Evolutionary conservation across 1,139 yeast genomes (phyloP).

Genomic region (Kodamaea arcana): DNA sequence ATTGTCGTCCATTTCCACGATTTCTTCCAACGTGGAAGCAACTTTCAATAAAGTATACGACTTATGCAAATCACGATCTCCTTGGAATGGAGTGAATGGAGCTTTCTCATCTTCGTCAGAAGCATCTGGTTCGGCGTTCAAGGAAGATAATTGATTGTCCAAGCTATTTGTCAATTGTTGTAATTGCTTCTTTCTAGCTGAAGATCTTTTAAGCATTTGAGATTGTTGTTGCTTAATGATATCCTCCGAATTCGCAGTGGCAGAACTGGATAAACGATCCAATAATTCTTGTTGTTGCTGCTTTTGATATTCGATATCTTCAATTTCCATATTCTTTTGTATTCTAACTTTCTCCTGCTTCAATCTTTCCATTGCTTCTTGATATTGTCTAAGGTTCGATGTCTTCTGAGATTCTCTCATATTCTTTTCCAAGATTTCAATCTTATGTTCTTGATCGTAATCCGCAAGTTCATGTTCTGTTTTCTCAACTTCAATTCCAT

Average conservation of each 20-base stretch:
- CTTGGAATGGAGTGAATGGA: slow-evolving; percentile 93
- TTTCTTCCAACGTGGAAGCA: slow-evolving; percentile 25
- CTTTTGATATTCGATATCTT: slow-evolving; percentile 54
- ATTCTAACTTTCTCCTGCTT: slow-evolving; percentile 57
- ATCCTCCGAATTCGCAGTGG: slow-evolving; percentile 51
- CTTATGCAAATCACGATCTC: slow-evolving; percentile 63
- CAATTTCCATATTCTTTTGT: slow-evolving; percentile 69
- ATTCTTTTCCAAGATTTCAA: slow-evolving; percentile 61
- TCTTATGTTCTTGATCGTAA: slow-evolving; percentile 75
- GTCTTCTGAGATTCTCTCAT: slow-evolving; percentile 66
- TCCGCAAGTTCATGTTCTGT: slow-evolving; percentile 67
- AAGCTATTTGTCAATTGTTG: slow-evolving; percentile 56
- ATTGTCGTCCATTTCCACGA: slow-evolving; percentile 53
- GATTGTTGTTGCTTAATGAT: slow-evolving; percentile 39
- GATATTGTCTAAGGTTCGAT: slow-evolving; percentile 61
- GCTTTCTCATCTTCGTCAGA: slow-evolving; percentile 24
- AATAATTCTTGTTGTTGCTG: slow-evolving; percentile 66
- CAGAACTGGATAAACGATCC: slow-evolving; percentile 58
- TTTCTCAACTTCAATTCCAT: slow-evolving; percentile 63
- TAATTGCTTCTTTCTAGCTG: slow-evolving; percentile 62
- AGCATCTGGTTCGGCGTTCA: slow-evolving; percentile 19
- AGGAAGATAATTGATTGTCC: slow-evolving; percentile 39
- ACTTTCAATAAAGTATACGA: slow-evolving; percentile 32
- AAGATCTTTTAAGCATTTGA: slow-evolving; percentile 54
- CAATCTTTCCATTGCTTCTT: slow-evolving; percentile 52